Percentiles rank a stretch among this genome's conserved stretches.
These are phyloP conservation scores for Glaciozyma martinii DNA, from an alignment of 768 basidiomycete species.

Conservation along the genomic window DNA sequence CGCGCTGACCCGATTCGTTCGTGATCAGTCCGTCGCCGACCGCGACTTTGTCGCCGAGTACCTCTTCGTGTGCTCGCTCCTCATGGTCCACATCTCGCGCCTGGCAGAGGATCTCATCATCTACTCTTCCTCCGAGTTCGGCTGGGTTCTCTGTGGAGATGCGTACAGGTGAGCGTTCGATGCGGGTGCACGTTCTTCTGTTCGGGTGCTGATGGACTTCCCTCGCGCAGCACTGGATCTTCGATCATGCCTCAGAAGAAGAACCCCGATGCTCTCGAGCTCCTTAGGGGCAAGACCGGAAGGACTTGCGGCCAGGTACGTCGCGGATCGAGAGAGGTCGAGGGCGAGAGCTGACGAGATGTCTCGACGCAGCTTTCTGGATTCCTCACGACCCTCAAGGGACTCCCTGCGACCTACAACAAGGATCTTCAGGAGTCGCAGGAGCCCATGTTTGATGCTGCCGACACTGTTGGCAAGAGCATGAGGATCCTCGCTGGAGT, in stretches of 20 bases:
- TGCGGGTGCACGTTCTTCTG: not conserved
- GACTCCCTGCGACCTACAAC: constrained; percentile 96
- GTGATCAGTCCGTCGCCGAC: constrained; percentile 69
- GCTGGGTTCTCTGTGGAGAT: constrained; percentile 89
- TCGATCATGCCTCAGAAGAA: constrained; percentile 99
- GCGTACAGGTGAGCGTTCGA: constrained; percentile 77
- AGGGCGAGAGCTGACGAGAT: not conserved
- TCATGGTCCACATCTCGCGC: constrained; percentile 87
- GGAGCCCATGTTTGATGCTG: constrained; percentile 88
- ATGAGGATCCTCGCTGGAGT: constrained; percentile 92
- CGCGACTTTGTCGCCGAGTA: constrained; percentile 96
- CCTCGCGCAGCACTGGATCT: constrained; percentile 69
- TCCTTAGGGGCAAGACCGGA: constrained; percentile 89
- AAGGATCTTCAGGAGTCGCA: constrained; percentile 99
- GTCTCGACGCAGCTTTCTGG: constrained; percentile 69
- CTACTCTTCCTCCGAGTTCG: constrained; percentile 95
- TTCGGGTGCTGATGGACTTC: not conserved
- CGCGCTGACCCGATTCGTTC: not conserved
- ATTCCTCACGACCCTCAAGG: constrained; percentile 94
- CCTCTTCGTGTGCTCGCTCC: constrained; percentile 87
- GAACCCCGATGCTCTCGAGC: constrained; percentile 91
- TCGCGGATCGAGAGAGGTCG: constrained; percentile 11
- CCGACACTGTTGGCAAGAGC: constrained; percentile 79
- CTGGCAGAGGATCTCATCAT: constrained; percentile 94
- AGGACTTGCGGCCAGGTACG: constrained; percentile 83